phyloP scores from a whole-genome alignment of 345 rosid species.

The Salix exigua region DNA sequence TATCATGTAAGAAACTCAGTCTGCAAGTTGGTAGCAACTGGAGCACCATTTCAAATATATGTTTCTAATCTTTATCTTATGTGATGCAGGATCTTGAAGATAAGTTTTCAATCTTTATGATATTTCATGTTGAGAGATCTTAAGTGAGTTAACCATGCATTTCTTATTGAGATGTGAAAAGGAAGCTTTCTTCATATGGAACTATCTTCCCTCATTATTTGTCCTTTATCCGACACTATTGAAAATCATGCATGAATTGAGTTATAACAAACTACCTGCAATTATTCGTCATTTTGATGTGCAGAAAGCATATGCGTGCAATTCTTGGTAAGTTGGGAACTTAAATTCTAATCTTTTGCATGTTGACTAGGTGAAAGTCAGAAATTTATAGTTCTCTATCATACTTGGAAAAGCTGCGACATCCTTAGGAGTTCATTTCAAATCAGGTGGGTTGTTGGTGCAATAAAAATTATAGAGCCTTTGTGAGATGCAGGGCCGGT shows the following conservation, averaged over 20 bases:
- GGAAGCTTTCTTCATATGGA: neutral
- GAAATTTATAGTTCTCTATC: neutral
- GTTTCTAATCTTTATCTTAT: neutral
- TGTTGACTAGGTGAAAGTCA: neutral
- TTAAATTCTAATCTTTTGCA: neutral
- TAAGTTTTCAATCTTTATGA: too few species aligned
- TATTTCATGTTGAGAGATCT: neutral
- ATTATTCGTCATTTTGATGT: neutral
- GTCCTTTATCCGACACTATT: neutral
- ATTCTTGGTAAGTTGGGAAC: neutral
- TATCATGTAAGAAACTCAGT: too few species aligned
- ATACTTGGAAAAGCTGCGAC: neutral
- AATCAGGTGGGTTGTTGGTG: neutral
- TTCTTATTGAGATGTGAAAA: neutral
- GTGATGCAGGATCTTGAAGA: neutral
- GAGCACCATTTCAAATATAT: slow-evolving; percentile 9
- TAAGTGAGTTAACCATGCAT: neutral
- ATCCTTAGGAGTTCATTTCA: neutral
- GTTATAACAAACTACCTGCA: neutral
- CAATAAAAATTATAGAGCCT: neutral
- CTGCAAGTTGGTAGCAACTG: neutral
- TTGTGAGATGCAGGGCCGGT: neutral
- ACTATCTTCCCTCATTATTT: neutral
- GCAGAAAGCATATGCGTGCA: neutral
- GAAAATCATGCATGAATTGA: neutral